A percentile compares a stretch with the other conserved stretches of the same genome.
Conservation (phyloP, 1,284 basidiomycete species). For the Mycena citricolor region DNA sequence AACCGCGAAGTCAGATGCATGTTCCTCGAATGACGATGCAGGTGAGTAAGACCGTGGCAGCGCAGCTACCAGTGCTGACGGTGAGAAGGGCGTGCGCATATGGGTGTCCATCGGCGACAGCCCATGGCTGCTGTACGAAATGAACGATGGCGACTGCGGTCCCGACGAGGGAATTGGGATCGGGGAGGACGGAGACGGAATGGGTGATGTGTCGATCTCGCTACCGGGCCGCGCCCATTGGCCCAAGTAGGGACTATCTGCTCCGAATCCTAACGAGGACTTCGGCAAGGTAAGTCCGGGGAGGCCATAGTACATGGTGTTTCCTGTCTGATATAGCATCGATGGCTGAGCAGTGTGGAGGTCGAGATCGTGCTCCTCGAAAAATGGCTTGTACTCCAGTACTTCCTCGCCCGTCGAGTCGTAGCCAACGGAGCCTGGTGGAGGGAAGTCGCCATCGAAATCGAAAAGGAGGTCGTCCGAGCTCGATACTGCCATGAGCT, state of each 20-base stretch:
- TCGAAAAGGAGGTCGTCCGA: constrained; percentile 44
- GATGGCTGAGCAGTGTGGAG: constrained; percentile 33
- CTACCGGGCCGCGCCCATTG: constrained; percentile 42
- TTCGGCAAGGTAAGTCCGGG: no score
- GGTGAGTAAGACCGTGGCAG: constrained; percentile 59
- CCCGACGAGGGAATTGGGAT: constrained; percentile 58
- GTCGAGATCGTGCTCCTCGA: no score
- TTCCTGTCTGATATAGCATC: constrained; percentile 41
- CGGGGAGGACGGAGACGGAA: constrained; percentile 55
- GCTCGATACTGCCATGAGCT: constrained; percentile 55
- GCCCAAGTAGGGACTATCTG: no score
- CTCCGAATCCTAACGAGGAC: constrained; percentile 33
- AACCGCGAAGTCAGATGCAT: constrained; percentile 5
- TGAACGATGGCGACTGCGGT: constrained; percentile 41
- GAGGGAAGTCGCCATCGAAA: constrained; percentile 52
- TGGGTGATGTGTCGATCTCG: constrained; percentile 46
- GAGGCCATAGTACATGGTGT: no score
- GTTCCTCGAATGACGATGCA: constrained; percentile 38
- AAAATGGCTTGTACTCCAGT: constrained; percentile 11
- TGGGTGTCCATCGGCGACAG: constrained; percentile 38
- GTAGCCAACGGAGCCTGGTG: constrained; percentile 40
- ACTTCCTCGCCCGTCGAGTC: constrained; percentile 28
- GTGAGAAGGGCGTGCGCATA: constrained; percentile 50
- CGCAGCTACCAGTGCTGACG: constrained; percentile 55
- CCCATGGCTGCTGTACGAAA: constrained; percentile 41